These are phyloP conservation scores for Centaurea solstitialis DNA, from an alignment of 129 eudicot genomes.

Conservation along the genomic window DNA sequence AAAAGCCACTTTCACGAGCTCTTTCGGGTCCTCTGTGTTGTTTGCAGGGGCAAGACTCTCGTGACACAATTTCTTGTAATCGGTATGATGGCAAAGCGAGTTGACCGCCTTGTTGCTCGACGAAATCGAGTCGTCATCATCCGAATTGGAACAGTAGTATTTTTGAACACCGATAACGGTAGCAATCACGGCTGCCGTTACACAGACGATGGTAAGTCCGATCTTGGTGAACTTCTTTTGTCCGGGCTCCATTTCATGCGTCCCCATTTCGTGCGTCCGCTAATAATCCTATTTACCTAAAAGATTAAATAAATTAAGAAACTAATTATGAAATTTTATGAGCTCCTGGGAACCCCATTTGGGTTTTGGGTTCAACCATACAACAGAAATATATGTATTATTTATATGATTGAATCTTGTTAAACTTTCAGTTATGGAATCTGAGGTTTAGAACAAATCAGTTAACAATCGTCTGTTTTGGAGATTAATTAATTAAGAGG, in stretches of 20 bases:
- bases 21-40: constrained; percentile 52
- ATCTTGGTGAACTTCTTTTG: constrained; percentile 37
- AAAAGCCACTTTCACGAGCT: constrained; percentile 51
- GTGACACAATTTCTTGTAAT: constrained; percentile 53
- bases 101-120: constrained; percentile 48
- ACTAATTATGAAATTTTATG: neutral
- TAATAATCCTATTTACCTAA: neutral
- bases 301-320: neutral
- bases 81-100: constrained; percentile 61
- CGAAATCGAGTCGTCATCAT: neutral
- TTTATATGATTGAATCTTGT: constrained; percentile 13
- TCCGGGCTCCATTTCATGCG: constrained; percentile 27
- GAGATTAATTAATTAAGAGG: neutral
- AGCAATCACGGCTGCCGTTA: constrained; percentile 47
- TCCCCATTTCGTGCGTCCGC: constrained; percentile 16
- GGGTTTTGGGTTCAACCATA: constrained; percentile 14
- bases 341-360: constrained; percentile 13
- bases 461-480: constrained; percentile 6
- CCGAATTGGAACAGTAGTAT: neutral
- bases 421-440: constrained; percentile 5
- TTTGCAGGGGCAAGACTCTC: constrained; percentile 38
- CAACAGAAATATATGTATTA: neutral
- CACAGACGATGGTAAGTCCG: constrained; percentile 42
- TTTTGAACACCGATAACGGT: constrained; percentile 26
- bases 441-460: constrained; percentile 7